A percentile compares a stretch with the other conserved stretches of the same genome.
Conservation (phyloP, 805 yeast species). For the Starmerella kuoi region DNA sequence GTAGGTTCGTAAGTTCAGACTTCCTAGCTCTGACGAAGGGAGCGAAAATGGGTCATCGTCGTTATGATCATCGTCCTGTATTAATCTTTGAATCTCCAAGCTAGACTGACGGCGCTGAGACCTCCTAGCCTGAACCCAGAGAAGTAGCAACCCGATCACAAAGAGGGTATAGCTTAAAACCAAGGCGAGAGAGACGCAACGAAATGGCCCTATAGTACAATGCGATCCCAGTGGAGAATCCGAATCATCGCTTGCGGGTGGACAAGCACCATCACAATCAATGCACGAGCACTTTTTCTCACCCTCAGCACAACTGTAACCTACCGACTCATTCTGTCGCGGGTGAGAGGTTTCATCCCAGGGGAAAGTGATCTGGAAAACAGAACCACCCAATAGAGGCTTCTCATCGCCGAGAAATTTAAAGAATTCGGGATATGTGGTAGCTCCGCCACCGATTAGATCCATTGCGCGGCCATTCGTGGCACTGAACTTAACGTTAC, state of each 20-base stretch:
- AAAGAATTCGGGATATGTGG: conserved; percentile 54
- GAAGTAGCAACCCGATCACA: conserved; percentile 3
- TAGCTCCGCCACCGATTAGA: conserved; percentile 94
- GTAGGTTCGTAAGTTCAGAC: conserved; percentile 29
- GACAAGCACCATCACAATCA: conserved; percentile 77
- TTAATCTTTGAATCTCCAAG: conserved; percentile 27
- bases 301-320: conserved; percentile 45
- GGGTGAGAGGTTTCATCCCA: conserved; percentile 31
- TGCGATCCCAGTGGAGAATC: conserved; percentile 7
- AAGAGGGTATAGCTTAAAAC: conserved; percentile 33
- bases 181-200: conserved; percentile 62
- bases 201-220: conserved; percentile 51
- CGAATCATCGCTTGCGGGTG: conserved; percentile 28
- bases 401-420: conserved; percentile 90
- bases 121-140: conserved; percentile 9
- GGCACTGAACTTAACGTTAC: conserved; percentile 79
- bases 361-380: conserved; percentile 76
- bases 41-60: conserved; percentile 25
- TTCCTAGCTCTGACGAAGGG: conserved; percentile 22
- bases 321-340: conserved; percentile 25
- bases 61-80: conserved; percentile 33
- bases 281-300: conserved; percentile 59
- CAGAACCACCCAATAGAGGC: conserved; percentile 88
- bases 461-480: conserved; percentile 97
- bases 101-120: conserved; percentile 9